Evolutionary conservation across 768 basidiomycete genomes (phyloP), one percentile per base, ranked within the genome.

Genomic region (Multifurca ochricompacta): DNA sequence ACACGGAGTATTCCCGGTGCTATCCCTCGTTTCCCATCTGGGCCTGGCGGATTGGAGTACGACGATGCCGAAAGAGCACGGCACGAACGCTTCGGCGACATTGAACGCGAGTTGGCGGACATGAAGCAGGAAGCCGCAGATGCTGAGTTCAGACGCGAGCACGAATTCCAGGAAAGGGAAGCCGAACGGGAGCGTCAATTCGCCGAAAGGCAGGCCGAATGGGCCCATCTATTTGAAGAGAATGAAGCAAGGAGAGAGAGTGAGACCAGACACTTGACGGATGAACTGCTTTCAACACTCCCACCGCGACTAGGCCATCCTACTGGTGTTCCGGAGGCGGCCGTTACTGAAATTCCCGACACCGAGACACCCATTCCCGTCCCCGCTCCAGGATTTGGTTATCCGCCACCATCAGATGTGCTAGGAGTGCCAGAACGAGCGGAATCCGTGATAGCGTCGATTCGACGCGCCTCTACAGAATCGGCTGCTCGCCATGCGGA

Each of bases 91-190:
- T 71, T 89, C 23, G 74, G 75, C 9, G 81, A 79, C 0, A 73
- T 79, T 18, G 79, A 82, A 47, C 67, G 70, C 18, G 73, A 74
- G 19, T 64, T 88, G 11, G 70, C 73, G 3, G 70, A 77, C 28
- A 70, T 77, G 5, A 71, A 74, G 8, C 70, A 72, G 7, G 73
- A 74, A 2, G 77, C 80, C 0, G 74, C 77, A 32, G 78, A 79
- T 47, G 78, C 77, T 1, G 88, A 91, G 62, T 75, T 79, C 23
- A 71, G 71, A 42, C 78, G 87, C 9, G 87, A 90, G 53, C 66
- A 65, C 7, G 79, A 82, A 28, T 89, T 87, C 68, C 75, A 78
- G 16, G 69, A 70, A 1, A 77, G 78, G 54, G 88, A 91, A 66
- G 80, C 83, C 10, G 80, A 79, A 47, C 73, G 87, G 6, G 74